These are phyloP conservation scores for Leptographium procerum DNA, from an alignment of 2,329 filamentous ascomycete genomes.

Conservation along the genomic window DNA sequence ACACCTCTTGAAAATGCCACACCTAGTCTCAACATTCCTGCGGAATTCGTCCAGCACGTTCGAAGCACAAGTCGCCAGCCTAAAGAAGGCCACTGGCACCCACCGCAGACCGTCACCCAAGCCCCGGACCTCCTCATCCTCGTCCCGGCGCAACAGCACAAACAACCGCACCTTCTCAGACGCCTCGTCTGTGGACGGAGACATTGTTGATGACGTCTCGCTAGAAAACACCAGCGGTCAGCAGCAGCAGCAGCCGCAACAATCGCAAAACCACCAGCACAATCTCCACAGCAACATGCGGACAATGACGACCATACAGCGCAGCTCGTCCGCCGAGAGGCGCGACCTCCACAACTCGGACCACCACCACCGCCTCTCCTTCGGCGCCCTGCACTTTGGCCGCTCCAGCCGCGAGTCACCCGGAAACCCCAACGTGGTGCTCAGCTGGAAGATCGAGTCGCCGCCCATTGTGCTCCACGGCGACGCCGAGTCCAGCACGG, in stretches of 20 bases:
- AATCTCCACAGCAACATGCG: slow-evolving; percentile 9
- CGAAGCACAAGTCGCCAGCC: slow-evolving; percentile 37
- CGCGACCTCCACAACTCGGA: slow-evolving; percentile 22
- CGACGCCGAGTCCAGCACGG: slow-evolving; percentile 60
- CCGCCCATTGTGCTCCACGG: slow-evolving; percentile 81
- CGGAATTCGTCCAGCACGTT: slow-evolving; percentile 35
- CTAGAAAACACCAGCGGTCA: background rate
- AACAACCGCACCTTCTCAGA: slow-evolving; percentile 25
- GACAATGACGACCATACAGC: slow-evolving; percentile 9
- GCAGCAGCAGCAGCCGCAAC: slow-evolving; percentile 6
- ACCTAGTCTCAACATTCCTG: slow-evolving; percentile 46
- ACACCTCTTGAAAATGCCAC: slow-evolving; percentile 32
- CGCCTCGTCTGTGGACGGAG: slow-evolving; percentile 25
- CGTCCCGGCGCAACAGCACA: slow-evolving; percentile 15
- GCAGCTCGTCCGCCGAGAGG: slow-evolving; percentile 10
- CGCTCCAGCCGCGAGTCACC: slow-evolving; percentile 28
- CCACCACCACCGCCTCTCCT: slow-evolving; percentile 28
- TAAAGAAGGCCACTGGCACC: slow-evolving; percentile 29
- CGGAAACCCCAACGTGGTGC: slow-evolving; percentile 27
- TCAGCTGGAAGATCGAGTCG: slow-evolving; percentile 63
- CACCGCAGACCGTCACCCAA: slow-evolving; percentile 20
- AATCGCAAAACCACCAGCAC: background rate
- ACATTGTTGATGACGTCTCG: slow-evolving; percentile 15
- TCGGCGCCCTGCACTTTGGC: slow-evolving; percentile 30
- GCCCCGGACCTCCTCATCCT: slow-evolving; percentile 6